Evolutionary conservation across 495 filamentous ascomycete genomes (phyloP).

Genomic region (Neurospora sp.): DNA sequence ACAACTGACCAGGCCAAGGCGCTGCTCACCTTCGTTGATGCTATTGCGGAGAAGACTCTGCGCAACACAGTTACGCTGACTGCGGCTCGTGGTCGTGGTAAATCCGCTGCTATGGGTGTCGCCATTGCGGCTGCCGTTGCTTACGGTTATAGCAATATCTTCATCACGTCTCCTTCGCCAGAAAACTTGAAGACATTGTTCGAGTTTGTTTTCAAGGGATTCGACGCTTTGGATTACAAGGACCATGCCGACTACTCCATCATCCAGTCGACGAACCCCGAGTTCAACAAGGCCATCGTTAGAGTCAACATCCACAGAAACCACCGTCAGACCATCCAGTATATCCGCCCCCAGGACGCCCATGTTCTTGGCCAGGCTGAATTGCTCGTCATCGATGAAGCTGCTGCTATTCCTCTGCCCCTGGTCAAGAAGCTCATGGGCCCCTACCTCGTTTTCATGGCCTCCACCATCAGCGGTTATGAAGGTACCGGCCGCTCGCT

Average conservation of each 20-base stretch:
- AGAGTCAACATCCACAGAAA: slow-evolving; percentile 91
- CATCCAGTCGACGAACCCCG: slow-evolving; percentile 95
- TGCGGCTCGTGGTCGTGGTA: slow-evolving; percentile 90
- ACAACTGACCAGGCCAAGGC: slow-evolving; percentile 96
- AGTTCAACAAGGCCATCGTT: slow-evolving; percentile 98
- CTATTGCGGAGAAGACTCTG: slow-evolving; percentile 92
- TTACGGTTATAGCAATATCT: slow-evolving; percentile 97
- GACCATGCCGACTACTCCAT: slow-evolving; percentile 97
- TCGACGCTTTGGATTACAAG: slow-evolving; percentile 84
- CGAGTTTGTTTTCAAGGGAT: slow-evolving; percentile 97
- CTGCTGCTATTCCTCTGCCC: slow-evolving; percentile 90
- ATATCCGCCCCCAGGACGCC: slow-evolving; percentile 91
- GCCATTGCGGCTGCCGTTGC: slow-evolving; percentile 90
- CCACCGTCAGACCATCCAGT: slow-evolving; percentile 97
- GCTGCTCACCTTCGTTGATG: slow-evolving; percentile 87
- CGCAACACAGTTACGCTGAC: slow-evolving; percentile 89
- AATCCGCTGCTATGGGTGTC: slow-evolving; percentile 90
- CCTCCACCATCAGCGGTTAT: slow-evolving; percentile 97
- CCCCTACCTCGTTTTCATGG: slow-evolving; percentile 99
- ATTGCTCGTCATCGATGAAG: slow-evolving; percentile 93
- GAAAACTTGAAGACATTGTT: slow-evolving; percentile 98
- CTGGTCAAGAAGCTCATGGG: slow-evolving; percentile 90
- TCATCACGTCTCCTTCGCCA: slow-evolving; percentile 96
- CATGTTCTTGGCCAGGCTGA: slow-evolving; percentile 94
- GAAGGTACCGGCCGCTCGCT: slow-evolving; percentile 94